Evolutionary conservation across 2,329 filamentous ascomycete genomes (phyloP), one percentile per base, ranked within the genome.

Genomic region (Venturiaceae sp.): DNA sequence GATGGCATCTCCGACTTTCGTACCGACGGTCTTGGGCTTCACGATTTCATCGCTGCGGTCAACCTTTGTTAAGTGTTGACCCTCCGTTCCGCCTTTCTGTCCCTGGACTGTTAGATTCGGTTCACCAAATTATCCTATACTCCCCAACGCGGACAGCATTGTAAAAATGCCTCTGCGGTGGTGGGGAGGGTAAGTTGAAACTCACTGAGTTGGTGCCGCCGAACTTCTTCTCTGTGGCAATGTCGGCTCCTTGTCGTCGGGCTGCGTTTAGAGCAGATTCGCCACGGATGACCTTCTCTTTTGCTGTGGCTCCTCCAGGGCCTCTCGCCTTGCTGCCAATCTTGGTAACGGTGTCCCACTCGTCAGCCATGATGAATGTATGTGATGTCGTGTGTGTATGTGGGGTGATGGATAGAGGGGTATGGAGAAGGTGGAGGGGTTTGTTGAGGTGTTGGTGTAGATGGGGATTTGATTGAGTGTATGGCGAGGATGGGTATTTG

Each of bases 1-100:
- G 77, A 97, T 96, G 64, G 87, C 88, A 64, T 89, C 84, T 68
- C 88, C 90, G 64, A 97, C 90, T 59, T 83, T 80, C 68, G 82
- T 80, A 71, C 91, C 90, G 60, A 74, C 80, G 52, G 90, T 95
- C 79, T 95, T 95, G 70, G 91, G 92, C 80, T 96, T 96, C 76
- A 97, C 87, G 77, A 96, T 96, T 72, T 96, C 94, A 80, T 97
- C 92, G 72, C 85, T 86, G 66, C 92, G 92, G 81, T 97, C 94
- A 74, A 99, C 92, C 80, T 97, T 96, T 65, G 94, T 97, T 64
- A 97, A 82, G 71, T 90, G 92, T 78, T 99, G 94, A 66, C 94
- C 94, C 77, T 97, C 92, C 64, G 80, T 68, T 57, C 71, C 80
- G 62, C 76, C 77, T 61, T 75, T 63, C 69, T 79, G 39, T 58